A percentile compares a stretch with the other conserved stretches of the same genome.
Conservation (phyloP, 441 rosid species). For the Pelargonium citronellum region DNA sequence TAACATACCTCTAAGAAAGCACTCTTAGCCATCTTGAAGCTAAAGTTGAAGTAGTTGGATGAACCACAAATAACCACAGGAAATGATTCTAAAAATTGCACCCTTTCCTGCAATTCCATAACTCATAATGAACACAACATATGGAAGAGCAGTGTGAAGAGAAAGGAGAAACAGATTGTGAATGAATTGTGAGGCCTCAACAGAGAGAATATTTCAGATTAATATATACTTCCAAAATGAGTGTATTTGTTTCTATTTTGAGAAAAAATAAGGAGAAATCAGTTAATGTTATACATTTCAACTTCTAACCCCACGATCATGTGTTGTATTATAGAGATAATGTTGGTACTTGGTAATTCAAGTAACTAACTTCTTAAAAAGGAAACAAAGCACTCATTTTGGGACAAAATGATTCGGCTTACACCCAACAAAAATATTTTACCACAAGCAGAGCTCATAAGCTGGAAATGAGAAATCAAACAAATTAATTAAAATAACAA, state of each 20-base stretch:
- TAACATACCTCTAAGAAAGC: slow-evolving; percentile 62
- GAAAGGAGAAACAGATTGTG: background rate
- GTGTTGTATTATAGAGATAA: too few relatives aligned
- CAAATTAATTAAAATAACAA: too few relatives aligned
- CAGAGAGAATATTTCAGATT: background rate
- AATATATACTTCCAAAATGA: too few relatives aligned
- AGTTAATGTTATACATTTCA: too few relatives aligned
- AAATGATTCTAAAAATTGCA: slow-evolving; percentile 43
- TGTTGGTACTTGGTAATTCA: too few relatives aligned
- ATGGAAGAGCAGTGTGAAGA: background rate
- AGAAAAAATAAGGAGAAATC: too few relatives aligned
- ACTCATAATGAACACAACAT: slow-evolving; percentile 19
- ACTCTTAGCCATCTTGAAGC: slow-evolving; percentile 57
- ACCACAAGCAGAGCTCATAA: background rate
- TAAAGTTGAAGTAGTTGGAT: slow-evolving; percentile 48
- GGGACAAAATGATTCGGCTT: background rate
- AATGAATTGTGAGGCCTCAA: background rate
- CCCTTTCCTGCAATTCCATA: slow-evolving; percentile 48
- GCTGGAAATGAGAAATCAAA: background rate
- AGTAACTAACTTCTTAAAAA: too few relatives aligned
- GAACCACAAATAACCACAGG: slow-evolving; percentile 63
- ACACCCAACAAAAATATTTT: background rate
- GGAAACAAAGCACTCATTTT: too few relatives aligned
- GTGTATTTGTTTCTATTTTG: too few relatives aligned
- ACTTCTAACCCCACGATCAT: too few relatives aligned